Conservation (phyloP, 805 yeast genomes). For the Debaryomyces hansenii region DNA sequence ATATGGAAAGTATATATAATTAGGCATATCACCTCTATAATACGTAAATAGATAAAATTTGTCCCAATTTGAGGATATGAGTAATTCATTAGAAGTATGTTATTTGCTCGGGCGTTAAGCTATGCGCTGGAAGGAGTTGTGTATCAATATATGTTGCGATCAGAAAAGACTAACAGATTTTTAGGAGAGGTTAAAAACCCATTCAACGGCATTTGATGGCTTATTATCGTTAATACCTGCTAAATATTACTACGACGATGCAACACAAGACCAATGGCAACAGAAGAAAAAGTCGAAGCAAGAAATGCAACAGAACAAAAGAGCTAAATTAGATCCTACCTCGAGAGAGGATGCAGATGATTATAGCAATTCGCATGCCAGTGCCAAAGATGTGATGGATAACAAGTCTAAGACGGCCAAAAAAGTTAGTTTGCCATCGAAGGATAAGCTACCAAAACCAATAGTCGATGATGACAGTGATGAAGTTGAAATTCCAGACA, state of each 20-base stretch:
- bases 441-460: slow-evolving; percentile 28
- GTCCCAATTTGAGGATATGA: slow-evolving; percentile 31
- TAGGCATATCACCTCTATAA: neutral
- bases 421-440: slow-evolving; percentile 42
- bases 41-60: neutral
- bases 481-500: slow-evolving; percentile 27
- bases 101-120: neutral
- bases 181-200: slow-evolving; percentile 74
- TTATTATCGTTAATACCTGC: slow-evolving; percentile 90
- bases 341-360: slow-evolving; percentile 44
- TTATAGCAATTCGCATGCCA: slow-evolving; percentile 38
- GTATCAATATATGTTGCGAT: too few species aligned
- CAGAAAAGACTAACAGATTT: neutral
- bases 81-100: slow-evolving; percentile 63
- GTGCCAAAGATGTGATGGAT: slow-evolving; percentile 62
- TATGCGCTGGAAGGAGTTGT: neutral
- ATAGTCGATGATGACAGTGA: slow-evolving; percentile 10
- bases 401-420: slow-evolving; percentile 55
- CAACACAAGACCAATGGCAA: slow-evolving; percentile 87
- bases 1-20: neutral
- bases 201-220: slow-evolving; percentile 84
- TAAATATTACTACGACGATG: slow-evolving; percentile 89
- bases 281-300: slow-evolving; percentile 73
- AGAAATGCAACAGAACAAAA: slow-evolving; percentile 59
- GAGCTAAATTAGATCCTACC: slow-evolving; percentile 75